Base-by-base conservation (phyloP, 2,329 filamentous ascomycete species). In the Trichophyton verrucosum region DNA sequence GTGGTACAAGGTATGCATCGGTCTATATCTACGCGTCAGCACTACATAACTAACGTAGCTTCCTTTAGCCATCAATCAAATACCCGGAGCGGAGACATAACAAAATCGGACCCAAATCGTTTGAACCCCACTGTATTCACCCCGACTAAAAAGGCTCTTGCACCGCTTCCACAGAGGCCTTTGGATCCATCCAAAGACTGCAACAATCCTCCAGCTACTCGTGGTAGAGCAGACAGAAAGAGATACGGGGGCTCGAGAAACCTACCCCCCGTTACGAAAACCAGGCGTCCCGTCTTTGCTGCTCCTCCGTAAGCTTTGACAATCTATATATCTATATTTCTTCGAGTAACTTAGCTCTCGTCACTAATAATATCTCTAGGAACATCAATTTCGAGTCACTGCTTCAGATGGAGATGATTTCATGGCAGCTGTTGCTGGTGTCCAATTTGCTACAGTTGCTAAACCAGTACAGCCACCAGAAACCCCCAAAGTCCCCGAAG, bases 381-480 rank as follows among this genome's bases (percentile, higher is more conserved):
- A 64, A 49, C 55, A 8, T 42, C 58, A 64, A 61, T 24, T 63
- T 62, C 51, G 60, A 63, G 30, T 11, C 49, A 4, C 40, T 66
- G 38, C 44, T 67, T 7, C 62, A n/a, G 62, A 61, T 49, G 57
- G 64, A 4, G 51, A 61, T 46, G 60, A 61, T 27, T 67, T 67
- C 46, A 61, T 67, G 65, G 65, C 64, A 30, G 64, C 65, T 46
- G 58, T 62, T 51, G 33, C 60, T 55, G 27, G 27, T 27, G 51
- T 27, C 13, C 51, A 55, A 36, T 38, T 57, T 55, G 51, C 11
- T 7, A 6, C 53, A 59, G 11, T 22, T 11, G 46, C 20, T 20
- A 47, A 47, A 30, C 33, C 60, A 47, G 22, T 56, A 47, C 47
- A 60, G 17, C 30, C 40, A 9, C 22, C 38, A 20, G 24, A 17